Evolutionary conservation across 768 basidiomycete species (phyloP).

Genomic region (Phylloporus rhodoxanthus): DNA sequence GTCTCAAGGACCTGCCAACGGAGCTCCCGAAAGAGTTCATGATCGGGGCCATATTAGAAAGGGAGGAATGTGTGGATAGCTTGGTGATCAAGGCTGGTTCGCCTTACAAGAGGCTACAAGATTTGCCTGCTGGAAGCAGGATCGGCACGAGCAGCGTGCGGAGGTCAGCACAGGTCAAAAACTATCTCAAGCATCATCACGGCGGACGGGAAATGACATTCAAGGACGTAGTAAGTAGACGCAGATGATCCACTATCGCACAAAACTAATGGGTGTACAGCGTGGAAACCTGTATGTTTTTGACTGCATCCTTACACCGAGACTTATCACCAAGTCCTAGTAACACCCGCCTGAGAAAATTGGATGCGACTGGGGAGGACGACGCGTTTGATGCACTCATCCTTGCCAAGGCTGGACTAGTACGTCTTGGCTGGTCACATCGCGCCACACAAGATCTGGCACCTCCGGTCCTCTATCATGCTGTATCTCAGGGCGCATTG

Average conservation of each 20-base stretch:
- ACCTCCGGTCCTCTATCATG: slow-evolving; percentile 75
- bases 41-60: slow-evolving; percentile 76
- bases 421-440: slow-evolving; percentile 67
- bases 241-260: background rate
- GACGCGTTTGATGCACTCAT: slow-evolving; percentile 83
- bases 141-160: slow-evolving; percentile 96
- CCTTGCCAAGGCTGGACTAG: slow-evolving; percentile 88
- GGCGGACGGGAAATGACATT: slow-evolving; percentile 51
- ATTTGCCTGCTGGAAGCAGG: slow-evolving; percentile 81
- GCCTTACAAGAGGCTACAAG: slow-evolving; percentile 65
- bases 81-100: slow-evolving; percentile 77
- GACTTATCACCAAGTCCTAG: slow-evolving; percentile 34
- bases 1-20: slow-evolving; percentile 91
- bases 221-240: slow-evolving; percentile 73
- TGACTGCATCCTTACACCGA: background rate
- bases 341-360: slow-evolving; percentile 85
- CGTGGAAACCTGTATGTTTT: slow-evolving; percentile 78
- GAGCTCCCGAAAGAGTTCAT: slow-evolving; percentile 76
- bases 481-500: slow-evolving; percentile 93
- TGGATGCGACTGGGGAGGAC: slow-evolving; percentile 62
- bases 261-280: slow-evolving; percentile 32
- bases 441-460: slow-evolving; percentile 71
- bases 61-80: slow-evolving; percentile 87
- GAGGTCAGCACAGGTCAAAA: slow-evolving; percentile 82
- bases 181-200: slow-evolving; percentile 54